Evolutionary conservation across 1,284 basidiomycete genomes (phyloP).

Genomic region (Moesziomyces globuligerus): DNA sequence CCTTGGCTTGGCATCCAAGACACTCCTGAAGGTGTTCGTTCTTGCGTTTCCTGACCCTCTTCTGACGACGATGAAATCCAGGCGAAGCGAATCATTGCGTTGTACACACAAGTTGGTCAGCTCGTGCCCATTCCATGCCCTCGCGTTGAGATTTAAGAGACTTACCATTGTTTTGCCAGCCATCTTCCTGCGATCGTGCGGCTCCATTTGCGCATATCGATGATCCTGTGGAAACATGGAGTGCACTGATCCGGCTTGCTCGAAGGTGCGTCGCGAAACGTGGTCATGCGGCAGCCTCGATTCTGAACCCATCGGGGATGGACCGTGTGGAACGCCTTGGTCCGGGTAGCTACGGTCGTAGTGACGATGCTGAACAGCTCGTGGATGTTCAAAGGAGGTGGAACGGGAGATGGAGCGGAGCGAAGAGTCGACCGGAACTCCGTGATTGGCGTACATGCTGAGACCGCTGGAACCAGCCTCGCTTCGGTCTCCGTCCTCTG

Average conservation of each 20-base stretch:
- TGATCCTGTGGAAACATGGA: constrained; percentile 4
- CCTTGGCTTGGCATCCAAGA: constrained; percentile 48
- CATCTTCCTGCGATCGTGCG: constrained; percentile 30
- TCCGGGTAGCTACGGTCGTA: background rate
- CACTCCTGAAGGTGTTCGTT: constrained; percentile 52
- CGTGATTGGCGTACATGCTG: background rate
- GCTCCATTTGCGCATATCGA: constrained; percentile 38
- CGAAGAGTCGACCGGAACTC: constrained; percentile 1
- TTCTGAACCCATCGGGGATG: background rate
- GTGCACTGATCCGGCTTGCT: constrained; percentile 2
- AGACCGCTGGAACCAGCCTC: background rate
- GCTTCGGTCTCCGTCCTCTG: constrained; percentile 1
- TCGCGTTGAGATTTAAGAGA: background rate
- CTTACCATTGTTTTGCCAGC: constrained; percentile 46
- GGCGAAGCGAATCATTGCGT: background rate
- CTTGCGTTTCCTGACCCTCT: constrained; percentile 45
- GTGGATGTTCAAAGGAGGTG: constrained; percentile 29
- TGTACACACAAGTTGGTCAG: background rate
- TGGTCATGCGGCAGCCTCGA: constrained; percentile 5
- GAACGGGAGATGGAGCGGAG: constrained; percentile 19
- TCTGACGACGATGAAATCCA: background rate
- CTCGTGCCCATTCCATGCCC: background rate
- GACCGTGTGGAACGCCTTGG: background rate
- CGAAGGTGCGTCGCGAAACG: constrained; percentile 1
- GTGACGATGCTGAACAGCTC: background rate